phyloP scores from a whole-genome alignment of 2,329 filamentous ascomycete species.

The Myriangium duriaei region DNA sequence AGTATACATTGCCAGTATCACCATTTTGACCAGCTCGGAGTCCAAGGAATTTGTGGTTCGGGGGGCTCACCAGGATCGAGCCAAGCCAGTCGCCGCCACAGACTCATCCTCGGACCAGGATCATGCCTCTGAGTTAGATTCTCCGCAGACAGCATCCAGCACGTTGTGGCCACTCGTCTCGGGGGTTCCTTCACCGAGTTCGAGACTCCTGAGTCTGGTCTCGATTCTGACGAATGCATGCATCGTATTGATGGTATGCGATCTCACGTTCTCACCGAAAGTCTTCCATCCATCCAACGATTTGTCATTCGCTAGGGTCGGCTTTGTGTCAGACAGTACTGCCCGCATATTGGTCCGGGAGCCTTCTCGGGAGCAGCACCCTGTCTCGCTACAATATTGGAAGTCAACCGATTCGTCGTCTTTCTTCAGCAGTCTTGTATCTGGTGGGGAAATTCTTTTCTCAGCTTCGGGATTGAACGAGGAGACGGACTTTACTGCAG shows the following conservation, averaged over 20 bases:
- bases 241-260: constrained; percentile 57
- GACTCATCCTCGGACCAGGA: constrained; percentile 18
- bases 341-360: constrained; percentile 78
- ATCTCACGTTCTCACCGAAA: constrained; percentile 65
- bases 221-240: constrained; percentile 52
- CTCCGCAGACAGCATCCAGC: constrained; percentile 43
- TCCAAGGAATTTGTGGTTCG: too few species aligned
- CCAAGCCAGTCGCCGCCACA: constrained; percentile 23
- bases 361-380: constrained; percentile 61
- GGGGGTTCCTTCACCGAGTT: constrained; percentile 64
- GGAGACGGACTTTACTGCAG: constrained; percentile 69
- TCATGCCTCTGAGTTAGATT: constrained; percentile 30
- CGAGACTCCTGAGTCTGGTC: constrained; percentile 48
- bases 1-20: constrained; percentile 28
- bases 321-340: constrained; percentile 69
- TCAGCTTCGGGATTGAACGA: constrained; percentile 52
- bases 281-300: constrained; percentile 58
- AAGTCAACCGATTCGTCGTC: background rate
- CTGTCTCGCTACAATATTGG: constrained; percentile 56
- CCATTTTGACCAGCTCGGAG: constrained; percentile 24
- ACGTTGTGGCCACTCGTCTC: constrained; percentile 58
- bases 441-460: constrained; percentile 39
- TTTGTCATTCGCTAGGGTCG: constrained; percentile 73
- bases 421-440: background rate
- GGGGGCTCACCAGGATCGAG: too few species aligned